These are phyloP conservation scores for Conoideocrella luteorostrata DNA, from an alignment of 2,329 filamentous ascomycete genomes.

Conservation along the genomic window DNA sequence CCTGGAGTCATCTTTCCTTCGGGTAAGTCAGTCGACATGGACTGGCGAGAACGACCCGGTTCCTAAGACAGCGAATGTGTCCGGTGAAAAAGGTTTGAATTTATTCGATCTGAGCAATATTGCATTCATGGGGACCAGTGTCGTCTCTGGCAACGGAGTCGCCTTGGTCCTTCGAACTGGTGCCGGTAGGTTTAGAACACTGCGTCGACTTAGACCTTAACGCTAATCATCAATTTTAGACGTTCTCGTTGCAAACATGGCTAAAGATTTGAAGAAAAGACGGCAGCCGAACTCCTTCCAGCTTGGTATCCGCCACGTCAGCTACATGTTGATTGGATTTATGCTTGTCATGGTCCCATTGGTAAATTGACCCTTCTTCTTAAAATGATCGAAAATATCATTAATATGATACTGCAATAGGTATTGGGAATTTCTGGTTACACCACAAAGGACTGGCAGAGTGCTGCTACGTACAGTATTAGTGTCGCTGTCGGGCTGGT, in stretches of 20 bases:
- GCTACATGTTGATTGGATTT: slow-evolving; percentile 22
- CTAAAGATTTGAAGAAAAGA: slow-evolving; percentile 18
- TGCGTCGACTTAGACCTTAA: too few species aligned
- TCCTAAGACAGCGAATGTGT: slow-evolving; percentile 12
- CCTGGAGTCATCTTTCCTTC: slow-evolving; percentile 20
- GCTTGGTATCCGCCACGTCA: slow-evolving; percentile 21
- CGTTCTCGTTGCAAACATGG: slow-evolving; percentile 20
- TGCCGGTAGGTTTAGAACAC: slow-evolving; percentile 7
- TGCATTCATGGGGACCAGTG: slow-evolving; percentile 22
- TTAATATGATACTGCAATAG: slow-evolving; percentile 5
- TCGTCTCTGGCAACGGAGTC: slow-evolving; percentile 20
- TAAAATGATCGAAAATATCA: too few species aligned
- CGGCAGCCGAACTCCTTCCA: slow-evolving; percentile 21
- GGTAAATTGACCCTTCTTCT: too few species aligned
- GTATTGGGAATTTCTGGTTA: slow-evolving; percentile 19
- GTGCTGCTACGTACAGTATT: slow-evolving; percentile 21
- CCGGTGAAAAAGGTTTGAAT: slow-evolving; percentile 14
- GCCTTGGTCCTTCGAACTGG: slow-evolving; percentile 20
- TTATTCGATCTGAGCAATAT: slow-evolving; percentile 21
- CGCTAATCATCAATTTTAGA: slow-evolving; percentile 9
- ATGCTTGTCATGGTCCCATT: slow-evolving; percentile 24
- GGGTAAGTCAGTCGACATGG: slow-evolving; percentile 23
- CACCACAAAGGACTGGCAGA: slow-evolving; percentile 19
- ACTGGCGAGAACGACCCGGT: slow-evolving; percentile 23
- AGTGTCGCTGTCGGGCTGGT: slow-evolving; percentile 23